Evolutionary conservation across 2,329 filamentous ascomycete species (phyloP).

Genomic region (Zymoseptoria passerinii): DNA sequence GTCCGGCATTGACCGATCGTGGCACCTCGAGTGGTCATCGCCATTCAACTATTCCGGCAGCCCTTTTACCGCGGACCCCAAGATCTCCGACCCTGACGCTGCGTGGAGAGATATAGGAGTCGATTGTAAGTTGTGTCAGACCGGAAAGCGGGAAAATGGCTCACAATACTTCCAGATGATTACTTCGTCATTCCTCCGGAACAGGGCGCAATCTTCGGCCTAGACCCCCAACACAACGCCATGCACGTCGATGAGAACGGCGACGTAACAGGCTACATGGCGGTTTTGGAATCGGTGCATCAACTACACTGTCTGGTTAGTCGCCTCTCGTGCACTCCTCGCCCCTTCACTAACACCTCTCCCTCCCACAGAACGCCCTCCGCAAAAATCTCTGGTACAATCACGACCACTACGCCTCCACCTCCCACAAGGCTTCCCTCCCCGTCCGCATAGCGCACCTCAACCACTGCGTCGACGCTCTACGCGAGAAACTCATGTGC

Average conservation of each 20-base stretch:
- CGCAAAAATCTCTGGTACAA: neutral
- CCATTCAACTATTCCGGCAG: neutral
- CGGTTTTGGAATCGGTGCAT: neutral
- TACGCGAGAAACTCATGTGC: constrained; percentile 7
- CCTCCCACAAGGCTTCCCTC: neutral
- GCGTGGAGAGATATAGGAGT: neutral
- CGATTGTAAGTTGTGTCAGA: neutral
- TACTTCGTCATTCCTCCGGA: neutral
- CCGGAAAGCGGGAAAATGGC: too few species aligned
- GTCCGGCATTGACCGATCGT: neutral
- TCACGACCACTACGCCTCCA: neutral
- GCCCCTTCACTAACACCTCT: too few species aligned
- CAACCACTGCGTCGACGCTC: constrained; percentile 5
- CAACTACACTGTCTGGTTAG: neutral
- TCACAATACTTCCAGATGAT: neutral
- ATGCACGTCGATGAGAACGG: neutral
- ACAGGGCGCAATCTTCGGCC: neutral
- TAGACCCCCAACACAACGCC: neutral
- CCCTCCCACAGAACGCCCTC: neutral
- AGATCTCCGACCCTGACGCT: neutral
- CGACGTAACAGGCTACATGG: neutral
- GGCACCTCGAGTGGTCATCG: neutral
- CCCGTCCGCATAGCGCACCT: neutral
- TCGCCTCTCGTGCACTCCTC: neutral
- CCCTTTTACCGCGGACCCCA: neutral